A percentile compares a stretch with the other conserved stretches of the same genome.
Evolutionary conservation across 768 basidiomycete genomes (phyloP).

Genomic region (Lactarius sp.): DNA sequence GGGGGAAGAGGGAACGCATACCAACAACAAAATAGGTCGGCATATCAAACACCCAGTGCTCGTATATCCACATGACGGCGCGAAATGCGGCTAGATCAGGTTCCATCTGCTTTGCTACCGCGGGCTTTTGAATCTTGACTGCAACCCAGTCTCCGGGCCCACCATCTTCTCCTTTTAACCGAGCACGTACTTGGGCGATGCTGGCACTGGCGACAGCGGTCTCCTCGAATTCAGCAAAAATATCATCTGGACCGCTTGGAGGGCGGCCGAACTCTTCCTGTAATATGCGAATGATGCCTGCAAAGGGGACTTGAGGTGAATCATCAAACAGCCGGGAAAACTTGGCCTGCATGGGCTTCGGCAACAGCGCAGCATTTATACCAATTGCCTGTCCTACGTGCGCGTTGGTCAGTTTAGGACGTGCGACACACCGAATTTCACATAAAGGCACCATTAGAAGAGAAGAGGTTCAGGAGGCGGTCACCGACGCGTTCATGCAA

Average conservation of each 20-base stretch:
- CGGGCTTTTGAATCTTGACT: slow-evolving; percentile 91
- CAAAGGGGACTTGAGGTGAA: slow-evolving; percentile 77
- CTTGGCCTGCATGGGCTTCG: slow-evolving; percentile 74
- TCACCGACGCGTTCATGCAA: slow-evolving; percentile 83
- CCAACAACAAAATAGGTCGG: slow-evolving; percentile 79
- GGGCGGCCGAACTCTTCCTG: slow-evolving; percentile 60
- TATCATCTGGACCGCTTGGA: slow-evolving; percentile 59
- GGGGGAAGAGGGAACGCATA: slow-evolving; percentile 31
- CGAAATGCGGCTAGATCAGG: slow-evolving; percentile 73
- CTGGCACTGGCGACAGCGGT: slow-evolving; percentile 77
- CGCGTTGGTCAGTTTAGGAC: slow-evolving; percentile 22
- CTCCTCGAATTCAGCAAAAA: slow-evolving; percentile 77
- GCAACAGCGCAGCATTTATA: slow-evolving; percentile 81
- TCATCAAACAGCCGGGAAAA: slow-evolving; percentile 84
- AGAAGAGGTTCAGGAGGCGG: slow-evolving; percentile 69
- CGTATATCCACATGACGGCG: slow-evolving; percentile 75
- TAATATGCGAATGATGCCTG: slow-evolving; percentile 63
- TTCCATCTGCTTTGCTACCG: slow-evolving; percentile 78
- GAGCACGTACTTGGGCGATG: slow-evolving; percentile 88
- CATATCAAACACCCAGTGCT: slow-evolving; percentile 77
- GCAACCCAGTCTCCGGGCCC: slow-evolving; percentile 29
- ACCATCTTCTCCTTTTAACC: slow-evolving; percentile 32
- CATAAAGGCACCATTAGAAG: slow-evolving; percentile 78
- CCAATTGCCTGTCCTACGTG: slow-evolving; percentile 66
- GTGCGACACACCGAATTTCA: slow-evolving; percentile 60